phyloP scores from a whole-genome alignment of 2,329 filamentous ascomycete genomes.

The Fusarium abutilonis region DNA sequence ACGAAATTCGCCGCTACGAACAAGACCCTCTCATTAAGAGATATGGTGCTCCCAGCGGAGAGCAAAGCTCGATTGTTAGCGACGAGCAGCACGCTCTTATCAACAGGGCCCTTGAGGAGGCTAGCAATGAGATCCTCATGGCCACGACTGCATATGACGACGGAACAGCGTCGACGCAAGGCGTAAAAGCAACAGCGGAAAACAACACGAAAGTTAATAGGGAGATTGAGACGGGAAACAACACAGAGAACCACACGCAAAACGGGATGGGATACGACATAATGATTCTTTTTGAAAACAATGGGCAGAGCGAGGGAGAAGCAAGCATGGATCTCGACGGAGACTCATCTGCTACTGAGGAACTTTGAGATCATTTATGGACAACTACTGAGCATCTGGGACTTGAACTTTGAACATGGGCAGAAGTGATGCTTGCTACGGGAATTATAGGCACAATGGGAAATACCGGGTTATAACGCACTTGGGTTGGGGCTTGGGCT shows the following conservation, averaged over 20 bases:
- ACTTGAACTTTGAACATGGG: neutral
- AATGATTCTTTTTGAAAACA: neutral
- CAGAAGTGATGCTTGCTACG: neutral
- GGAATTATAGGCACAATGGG: conserved; percentile 7
- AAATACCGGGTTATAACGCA: neutral
- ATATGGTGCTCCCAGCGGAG: neutral
- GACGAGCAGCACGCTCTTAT: neutral
- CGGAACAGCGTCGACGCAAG: conserved; percentile 3
- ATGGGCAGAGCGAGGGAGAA: neutral
- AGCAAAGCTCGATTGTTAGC: neutral
- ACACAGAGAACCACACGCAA: neutral
- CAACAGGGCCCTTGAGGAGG: neutral
- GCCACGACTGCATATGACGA: neutral
- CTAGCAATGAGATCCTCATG: neutral
- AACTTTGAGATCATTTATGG: neutral
- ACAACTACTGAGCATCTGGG: neutral
- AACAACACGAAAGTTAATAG: neutral
- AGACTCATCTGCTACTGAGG: neutral
- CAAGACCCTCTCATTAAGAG: neutral
- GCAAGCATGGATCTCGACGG: neutral
- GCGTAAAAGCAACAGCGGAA: neutral
- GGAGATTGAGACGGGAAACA: neutral
- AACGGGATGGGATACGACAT: too few relatives aligned
- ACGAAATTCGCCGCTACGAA: neutral
- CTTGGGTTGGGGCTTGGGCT: neutral